Base-by-base conservation (phyloP, 2,329 filamentous ascomycete genomes). In the Neonectria coccinea region DNA sequence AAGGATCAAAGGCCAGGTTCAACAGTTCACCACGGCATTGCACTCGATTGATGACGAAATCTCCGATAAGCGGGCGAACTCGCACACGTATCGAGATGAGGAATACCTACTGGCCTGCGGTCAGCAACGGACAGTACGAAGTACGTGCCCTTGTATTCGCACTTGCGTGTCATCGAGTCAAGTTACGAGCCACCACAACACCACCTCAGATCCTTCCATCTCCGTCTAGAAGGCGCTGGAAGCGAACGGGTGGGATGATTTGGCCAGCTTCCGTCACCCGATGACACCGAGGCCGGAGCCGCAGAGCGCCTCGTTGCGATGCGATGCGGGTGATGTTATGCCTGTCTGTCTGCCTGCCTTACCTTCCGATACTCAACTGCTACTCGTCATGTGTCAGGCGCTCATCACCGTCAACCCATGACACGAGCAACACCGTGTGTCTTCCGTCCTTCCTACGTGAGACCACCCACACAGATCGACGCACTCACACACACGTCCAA, bases 61-160 rank as follows among this genome's bases (percentile, higher is more conserved):
- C 67, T 65, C 70, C 70, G 70, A 73, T 73, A 72, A 73, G 70
- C 66, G 70, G 70, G 61, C 58, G 59, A 56, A 58, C 59, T 59
- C 50, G 59, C 59, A 59, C 47, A 54, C 50, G 36, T n/a, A 58
- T 63, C 60, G 36, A 63, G 60, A 63, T 59, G 55, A n/a, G 51
- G n/a, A 63, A 55, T 58, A 63, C 50, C 33, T 25, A 25, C 4
- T 36, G 60, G 25, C 33, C 47, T 25, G 31, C 56, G 12, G 12
- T 36, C 33, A 36, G 33, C 33, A 12, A 16, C 33, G 33, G 33
- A 36, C 5, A 16, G 10, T 58, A 51, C 56, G 25, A 25, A 25
- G 25, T 25, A 25, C 25, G 10, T 44, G 36, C 59, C 45, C 57
- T 52, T 59, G 60, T 47, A 47, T 42, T 55, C 39, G 54, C 22